A percentile compares a stretch with the other conserved stretches of the same genome.
These are phyloP conservation scores for Perilla frutescens DNA, from an alignment of 257 asterid species.

Conservation along the genomic window DNA sequence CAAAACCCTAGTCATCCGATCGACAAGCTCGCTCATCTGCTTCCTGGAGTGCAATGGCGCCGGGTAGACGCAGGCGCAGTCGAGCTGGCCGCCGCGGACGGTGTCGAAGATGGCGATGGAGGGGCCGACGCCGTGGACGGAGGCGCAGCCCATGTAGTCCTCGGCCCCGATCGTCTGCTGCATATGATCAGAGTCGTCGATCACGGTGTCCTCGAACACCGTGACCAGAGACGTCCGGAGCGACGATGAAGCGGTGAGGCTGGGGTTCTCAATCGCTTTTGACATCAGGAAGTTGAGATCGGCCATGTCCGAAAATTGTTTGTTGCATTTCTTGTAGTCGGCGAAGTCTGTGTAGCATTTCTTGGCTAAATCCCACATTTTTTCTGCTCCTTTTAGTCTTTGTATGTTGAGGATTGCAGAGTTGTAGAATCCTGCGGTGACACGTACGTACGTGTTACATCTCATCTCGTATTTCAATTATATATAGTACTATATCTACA, in stretches of 20 bases:
- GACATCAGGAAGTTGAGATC: constrained; percentile 72
- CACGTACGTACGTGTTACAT: too few species aligned
- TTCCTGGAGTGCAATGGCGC: constrained; percentile 75
- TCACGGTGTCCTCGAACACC: constrained; percentile 76
- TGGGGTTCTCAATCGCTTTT: constrained; percentile 69
- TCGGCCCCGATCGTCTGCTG: constrained; percentile 52
- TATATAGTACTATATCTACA: too few species aligned
- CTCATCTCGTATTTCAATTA: too few species aligned
- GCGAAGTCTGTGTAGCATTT: constrained; percentile 45
- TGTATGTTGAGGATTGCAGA: constrained; percentile 65
- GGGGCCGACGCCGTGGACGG: constrained; percentile 75
- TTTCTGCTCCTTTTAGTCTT: constrained; percentile 48
- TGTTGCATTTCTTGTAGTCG: constrained; percentile 51
- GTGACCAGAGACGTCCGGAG: constrained; percentile 60
- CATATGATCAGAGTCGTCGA: constrained; percentile 40
- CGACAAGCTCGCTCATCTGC: constrained; percentile 58
- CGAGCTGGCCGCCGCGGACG: constrained; percentile 60
- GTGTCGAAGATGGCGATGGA: constrained; percentile 75
- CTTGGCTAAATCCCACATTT: constrained; percentile 61
- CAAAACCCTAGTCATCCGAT: constrained; percentile 51
- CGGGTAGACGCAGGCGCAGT: constrained; percentile 71
- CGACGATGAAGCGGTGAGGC: constrained; percentile 60
- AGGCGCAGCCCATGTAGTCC: constrained; percentile 74
- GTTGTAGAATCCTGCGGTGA: constrained; percentile 61
- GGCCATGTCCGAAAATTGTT: constrained; percentile 70